Percentiles rank a stretch among this genome's conserved stretches.
Evolutionary conservation across 2,329 filamentous ascomycete species (phyloP).

Genomic region (Aspergillus proliferans): DNA sequence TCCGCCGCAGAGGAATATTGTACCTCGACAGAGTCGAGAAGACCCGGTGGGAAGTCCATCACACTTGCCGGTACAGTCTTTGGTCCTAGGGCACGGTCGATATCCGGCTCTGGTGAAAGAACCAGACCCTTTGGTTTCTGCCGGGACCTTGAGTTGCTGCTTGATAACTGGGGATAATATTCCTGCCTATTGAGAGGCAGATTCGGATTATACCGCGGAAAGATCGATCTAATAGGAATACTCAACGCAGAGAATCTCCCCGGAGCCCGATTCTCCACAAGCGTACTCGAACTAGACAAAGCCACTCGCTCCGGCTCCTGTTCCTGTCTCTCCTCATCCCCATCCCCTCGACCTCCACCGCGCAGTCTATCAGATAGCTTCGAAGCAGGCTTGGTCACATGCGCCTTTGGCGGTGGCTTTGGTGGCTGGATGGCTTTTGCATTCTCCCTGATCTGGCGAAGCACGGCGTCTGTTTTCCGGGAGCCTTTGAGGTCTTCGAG

Average conservation of each 20-base stretch:
- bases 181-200: conserved; percentile 31
- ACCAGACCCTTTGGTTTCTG: conserved; percentile 24
- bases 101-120: conserved; percentile 27
- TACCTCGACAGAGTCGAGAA: conserved; percentile 27
- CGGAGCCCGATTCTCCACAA: conserved; percentile 5
- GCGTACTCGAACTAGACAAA: conserved; percentile 8
- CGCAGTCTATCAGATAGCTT: conserved; percentile 8
- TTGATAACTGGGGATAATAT: conserved; percentile 26
- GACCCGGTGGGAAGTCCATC: conserved; percentile 34
- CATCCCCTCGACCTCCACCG: conserved; percentile 4
- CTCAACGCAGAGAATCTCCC: conserved; percentile 22
- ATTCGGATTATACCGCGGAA: conserved; percentile 39
- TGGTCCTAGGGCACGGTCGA: conserved; percentile 30
- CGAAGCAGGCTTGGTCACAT: conserved; percentile 13
- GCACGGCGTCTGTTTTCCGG: conserved; percentile 29
- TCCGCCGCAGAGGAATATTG: conserved; percentile 36
- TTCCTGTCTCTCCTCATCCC: background rate
- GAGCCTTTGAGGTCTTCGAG: conserved; percentile 23
- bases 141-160: conserved; percentile 8
- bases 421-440: conserved; percentile 22
- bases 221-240: conserved; percentile 40
- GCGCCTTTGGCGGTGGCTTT: conserved; percentile 13
- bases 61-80: conserved; percentile 40
- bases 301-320: too few relatives aligned
- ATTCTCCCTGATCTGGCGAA: conserved; percentile 34